These are phyloP conservation scores for Mimosa bimucronata DNA, from an alignment of 306 rosid species.

Conservation along the genomic window DNA sequence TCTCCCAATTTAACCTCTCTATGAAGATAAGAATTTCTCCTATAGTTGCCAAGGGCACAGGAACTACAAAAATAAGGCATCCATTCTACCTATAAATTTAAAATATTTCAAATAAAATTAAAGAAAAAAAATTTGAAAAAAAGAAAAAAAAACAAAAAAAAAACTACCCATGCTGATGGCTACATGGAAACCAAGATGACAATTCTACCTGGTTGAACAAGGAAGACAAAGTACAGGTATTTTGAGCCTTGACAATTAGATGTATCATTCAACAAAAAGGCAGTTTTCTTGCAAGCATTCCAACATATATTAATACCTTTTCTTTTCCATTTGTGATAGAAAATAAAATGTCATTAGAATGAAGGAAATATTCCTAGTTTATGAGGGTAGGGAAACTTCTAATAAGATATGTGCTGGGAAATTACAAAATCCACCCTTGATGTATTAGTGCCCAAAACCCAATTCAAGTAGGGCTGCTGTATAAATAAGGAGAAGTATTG, in stretches of 20 bases:
- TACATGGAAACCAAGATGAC: neutral
- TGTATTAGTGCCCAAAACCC: too few species aligned
- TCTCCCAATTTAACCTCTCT: too few species aligned
- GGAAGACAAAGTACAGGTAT: neutral
- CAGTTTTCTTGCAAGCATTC: slow-evolving; percentile 7
- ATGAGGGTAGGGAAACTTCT: neutral
- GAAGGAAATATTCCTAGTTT: neutral
- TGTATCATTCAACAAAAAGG: slow-evolving; percentile 2
- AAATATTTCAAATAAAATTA: neutral
- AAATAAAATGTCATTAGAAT: slow-evolving; percentile 1
- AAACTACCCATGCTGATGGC: neutral
- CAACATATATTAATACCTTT: neutral
- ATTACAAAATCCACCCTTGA: too few species aligned
- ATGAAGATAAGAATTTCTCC: neutral
- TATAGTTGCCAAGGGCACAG: neutral
- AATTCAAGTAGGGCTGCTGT: too few species aligned
- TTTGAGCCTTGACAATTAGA: slow-evolving; percentile 13
- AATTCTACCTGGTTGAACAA: slow-evolving; percentile 1
- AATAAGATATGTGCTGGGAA: too few species aligned
- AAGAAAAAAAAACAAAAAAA: neutral
- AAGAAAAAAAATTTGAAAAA: neutral
- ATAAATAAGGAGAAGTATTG: too few species aligned
- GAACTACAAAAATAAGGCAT: neutral
- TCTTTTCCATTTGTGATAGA: neutral
- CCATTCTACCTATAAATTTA: neutral